phyloP scores from a whole-genome alignment of 73 alveolate species.

The Tetrahymena elliotti region DNA sequence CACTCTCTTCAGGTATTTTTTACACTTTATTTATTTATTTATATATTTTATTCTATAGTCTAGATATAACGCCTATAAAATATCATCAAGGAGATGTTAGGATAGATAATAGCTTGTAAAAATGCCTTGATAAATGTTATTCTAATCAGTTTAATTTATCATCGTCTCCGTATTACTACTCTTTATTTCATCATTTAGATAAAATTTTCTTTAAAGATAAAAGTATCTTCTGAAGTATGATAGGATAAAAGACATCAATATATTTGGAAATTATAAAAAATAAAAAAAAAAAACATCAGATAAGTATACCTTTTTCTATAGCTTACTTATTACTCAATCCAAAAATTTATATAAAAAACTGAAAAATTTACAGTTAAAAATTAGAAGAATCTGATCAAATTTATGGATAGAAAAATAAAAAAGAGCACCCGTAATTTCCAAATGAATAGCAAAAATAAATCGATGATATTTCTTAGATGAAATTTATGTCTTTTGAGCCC shows the following conservation, averaged over 20 bases:
- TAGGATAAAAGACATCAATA: no score
- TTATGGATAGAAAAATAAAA: neutral
- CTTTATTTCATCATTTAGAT: no score
- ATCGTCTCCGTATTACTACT: no score
- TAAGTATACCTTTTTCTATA: neutral
- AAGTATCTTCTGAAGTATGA: no score
- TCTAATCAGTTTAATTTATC: neutral
- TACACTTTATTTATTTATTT: no score
- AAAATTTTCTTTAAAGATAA: no score
- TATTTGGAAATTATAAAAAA: neutral
- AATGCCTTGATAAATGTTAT: no score
- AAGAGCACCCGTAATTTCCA: neutral
- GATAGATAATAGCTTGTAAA: neutral
- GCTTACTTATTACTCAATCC: neutral
- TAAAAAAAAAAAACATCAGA: no score
- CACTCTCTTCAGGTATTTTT: neutral
- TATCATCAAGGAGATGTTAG: neutral
- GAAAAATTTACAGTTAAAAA: neutral
- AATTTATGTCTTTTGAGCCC: neutral
- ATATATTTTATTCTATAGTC: neutral
- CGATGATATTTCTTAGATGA: neutral
- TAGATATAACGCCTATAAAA: neutral
- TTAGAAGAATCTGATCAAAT: neutral
- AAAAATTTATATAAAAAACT: no score
- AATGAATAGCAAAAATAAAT: no score